These are phyloP conservation scores for Sanghuangporus baumii DNA, from an alignment of 1,284 basidiomycete species.

Conservation along the genomic window DNA sequence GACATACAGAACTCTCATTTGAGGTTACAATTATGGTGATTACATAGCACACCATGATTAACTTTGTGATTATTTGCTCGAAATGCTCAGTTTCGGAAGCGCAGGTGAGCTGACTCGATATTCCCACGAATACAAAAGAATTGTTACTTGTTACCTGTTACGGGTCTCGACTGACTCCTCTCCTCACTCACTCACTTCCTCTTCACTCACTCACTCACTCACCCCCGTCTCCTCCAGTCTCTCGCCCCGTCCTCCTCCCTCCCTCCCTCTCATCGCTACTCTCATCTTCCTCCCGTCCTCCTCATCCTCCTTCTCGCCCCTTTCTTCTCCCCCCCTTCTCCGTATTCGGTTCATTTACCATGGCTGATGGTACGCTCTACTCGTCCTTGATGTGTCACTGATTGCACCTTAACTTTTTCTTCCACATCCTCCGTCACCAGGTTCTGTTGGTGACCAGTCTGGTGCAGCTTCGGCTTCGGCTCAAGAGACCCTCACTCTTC, in stretches of 20 bases:
- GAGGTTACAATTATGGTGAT: not conserved
- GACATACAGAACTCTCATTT: not conserved
- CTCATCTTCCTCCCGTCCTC: slow-evolving; percentile 24
- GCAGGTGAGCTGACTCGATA: not conserved
- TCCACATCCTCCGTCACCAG: not conserved
- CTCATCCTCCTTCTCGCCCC: slow-evolving; percentile 27
- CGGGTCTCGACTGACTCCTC: not conserved
- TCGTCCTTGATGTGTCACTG: not conserved
- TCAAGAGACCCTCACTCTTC: slow-evolving; percentile 76
- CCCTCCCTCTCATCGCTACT: slow-evolving; percentile 3
- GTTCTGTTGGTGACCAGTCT: slow-evolving; percentile 31
- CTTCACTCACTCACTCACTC: slow-evolving; percentile 9
- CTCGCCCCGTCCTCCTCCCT: slow-evolving; percentile 13
- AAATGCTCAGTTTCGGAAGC: not conserved
- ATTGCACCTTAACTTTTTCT: not conserved
- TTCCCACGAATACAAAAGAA: slow-evolving; percentile 1
- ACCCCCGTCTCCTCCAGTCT: slow-evolving; percentile 23
- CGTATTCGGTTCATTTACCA: slow-evolving; percentile 26
- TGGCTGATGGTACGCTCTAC: slow-evolving; percentile 14
- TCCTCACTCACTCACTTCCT: not conserved
- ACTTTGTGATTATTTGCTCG: too few relatives aligned
- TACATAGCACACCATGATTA: not conserved
- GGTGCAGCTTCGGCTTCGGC: slow-evolving; percentile 59
- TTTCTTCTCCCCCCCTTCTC: slow-evolving; percentile 22
- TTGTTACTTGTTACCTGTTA: not conserved